Evolutionary conservation across 1,284 basidiomycete species (phyloP).

Genomic region (Ceratobasidium sp.): DNA sequence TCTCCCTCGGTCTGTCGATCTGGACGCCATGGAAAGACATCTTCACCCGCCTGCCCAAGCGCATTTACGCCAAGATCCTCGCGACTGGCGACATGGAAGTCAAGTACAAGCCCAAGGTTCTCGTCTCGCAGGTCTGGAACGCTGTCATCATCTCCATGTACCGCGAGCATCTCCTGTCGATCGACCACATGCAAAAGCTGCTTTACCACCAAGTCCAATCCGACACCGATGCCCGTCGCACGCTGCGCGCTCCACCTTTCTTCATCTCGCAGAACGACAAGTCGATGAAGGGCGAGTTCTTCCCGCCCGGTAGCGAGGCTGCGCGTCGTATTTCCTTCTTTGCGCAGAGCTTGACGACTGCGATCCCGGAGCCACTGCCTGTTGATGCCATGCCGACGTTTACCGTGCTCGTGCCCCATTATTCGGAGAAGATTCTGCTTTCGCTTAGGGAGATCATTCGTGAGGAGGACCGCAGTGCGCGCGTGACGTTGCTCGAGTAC

Average conservation of each 20-base stretch:
- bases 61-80: slow-evolving; percentile 92
- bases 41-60: slow-evolving; percentile 89
- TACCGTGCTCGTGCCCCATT: slow-evolving; percentile 94
- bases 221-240: slow-evolving; percentile 82
- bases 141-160: slow-evolving; percentile 99
- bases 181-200: slow-evolving; percentile 93
- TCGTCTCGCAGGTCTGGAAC: slow-evolving; percentile 98
- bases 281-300: slow-evolving; percentile 88
- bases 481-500: slow-evolving; percentile 95
- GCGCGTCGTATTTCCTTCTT: slow-evolving; percentile 97
- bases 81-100: slow-evolving; percentile 93
- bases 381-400: slow-evolving; percentile 98
- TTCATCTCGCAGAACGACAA: slow-evolving; percentile 92
- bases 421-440: slow-evolving; percentile 94
- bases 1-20: slow-evolving; percentile 89
- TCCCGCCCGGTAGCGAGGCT: slow-evolving; percentile 90
- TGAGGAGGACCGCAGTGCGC: slow-evolving; percentile 94
- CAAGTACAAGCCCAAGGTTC: slow-evolving; percentile 96
- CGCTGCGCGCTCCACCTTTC: slow-evolving; percentile 91
- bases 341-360: slow-evolving; percentile 90
- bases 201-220: slow-evolving; percentile 95
- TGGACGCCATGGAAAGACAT: slow-evolving; percentile 99
- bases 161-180: slow-evolving; percentile 93
- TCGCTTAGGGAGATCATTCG: slow-evolving; percentile 96
- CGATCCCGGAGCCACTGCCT: slow-evolving; percentile 87